phyloP scores from a whole-genome alignment of 2,329 filamentous ascomycete genomes.

The Xylaria sp. region DNA sequence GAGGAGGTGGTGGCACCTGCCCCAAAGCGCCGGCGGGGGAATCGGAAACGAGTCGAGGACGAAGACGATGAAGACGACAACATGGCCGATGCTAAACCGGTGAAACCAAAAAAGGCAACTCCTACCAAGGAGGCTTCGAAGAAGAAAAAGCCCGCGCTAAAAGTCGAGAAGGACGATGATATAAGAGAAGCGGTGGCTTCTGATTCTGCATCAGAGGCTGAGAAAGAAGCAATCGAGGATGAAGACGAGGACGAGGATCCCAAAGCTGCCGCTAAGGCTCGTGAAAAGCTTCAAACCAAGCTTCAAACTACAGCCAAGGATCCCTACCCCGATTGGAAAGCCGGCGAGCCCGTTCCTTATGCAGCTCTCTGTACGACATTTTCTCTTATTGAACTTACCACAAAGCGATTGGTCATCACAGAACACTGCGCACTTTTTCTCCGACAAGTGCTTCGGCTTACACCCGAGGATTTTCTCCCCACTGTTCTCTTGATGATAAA shows the following conservation, averaged over 20 bases:
- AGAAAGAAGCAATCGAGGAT: slow-evolving; percentile 43
- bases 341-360: slow-evolving; percentile 88
- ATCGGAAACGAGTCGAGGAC: slow-evolving; percentile 55
- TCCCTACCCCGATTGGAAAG: slow-evolving; percentile 93
- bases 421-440: slow-evolving; percentile 90
- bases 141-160: slow-evolving; percentile 33
- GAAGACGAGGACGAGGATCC: slow-evolving; percentile 69
- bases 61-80: slow-evolving; percentile 55
- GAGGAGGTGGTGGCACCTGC: slow-evolving; percentile 63
- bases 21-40: slow-evolving; percentile 61
- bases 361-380: slow-evolving; percentile 94
- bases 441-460: slow-evolving; percentile 90
- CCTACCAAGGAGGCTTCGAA: slow-evolving; percentile 41
- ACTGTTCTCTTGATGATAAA: slow-evolving; percentile 97
- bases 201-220: slow-evolving; percentile 56
- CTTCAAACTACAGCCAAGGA: slow-evolving; percentile 73
- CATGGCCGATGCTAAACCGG: slow-evolving; percentile 42
- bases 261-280: slow-evolving; percentile 73
- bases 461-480: slow-evolving; percentile 83
- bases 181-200: slow-evolving; percentile 54
- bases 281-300: slow-evolving; percentile 80
- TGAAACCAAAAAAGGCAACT: slow-evolving; percentile 38
- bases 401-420: slow-evolving; percentile 85
- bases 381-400: slow-evolving; percentile 92
- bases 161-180: slow-evolving; percentile 38